These are phyloP conservation scores for Magnusiomyces tetraspermus DNA, from an alignment of 1,139 yeast genomes.

Conservation along the genomic window DNA sequence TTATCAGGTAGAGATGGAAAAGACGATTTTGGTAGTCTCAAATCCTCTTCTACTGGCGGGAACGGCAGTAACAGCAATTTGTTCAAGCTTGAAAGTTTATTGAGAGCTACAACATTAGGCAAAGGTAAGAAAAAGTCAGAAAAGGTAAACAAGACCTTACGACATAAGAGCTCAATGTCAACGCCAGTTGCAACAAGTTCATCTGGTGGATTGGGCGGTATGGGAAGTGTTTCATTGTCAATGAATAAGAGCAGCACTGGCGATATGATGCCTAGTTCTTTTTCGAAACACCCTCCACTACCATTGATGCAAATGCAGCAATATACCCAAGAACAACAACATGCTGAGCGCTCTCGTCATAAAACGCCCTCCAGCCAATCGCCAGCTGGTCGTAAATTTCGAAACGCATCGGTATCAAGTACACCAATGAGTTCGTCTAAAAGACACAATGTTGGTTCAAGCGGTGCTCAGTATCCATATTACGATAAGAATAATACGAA, in stretches of 20 bases:
- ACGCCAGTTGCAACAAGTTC: neutral
- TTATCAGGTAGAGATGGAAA: too few species aligned
- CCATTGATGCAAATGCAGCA: neutral
- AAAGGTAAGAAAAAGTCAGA: conserved; percentile 12
- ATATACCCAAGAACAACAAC: neutral
- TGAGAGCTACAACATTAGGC: conserved; percentile 13
- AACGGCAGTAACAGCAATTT: conserved; percentile 7
- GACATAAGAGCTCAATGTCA: neutral
- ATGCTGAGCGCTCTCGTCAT: neutral
- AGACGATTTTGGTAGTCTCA: too few species aligned
- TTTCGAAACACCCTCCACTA: neutral
- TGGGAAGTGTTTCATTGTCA: neutral
- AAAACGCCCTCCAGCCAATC: neutral
- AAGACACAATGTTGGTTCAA: neutral
- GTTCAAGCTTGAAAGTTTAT: conserved; percentile 12
- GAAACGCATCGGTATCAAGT: neutral
- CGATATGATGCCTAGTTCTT: neutral
- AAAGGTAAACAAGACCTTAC: neutral
- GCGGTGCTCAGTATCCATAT: neutral
- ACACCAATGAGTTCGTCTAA: neutral
- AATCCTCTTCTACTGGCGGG: too few species aligned
- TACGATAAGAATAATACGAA: too few species aligned
- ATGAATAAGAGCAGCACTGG: neutral
- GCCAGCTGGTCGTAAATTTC: neutral
- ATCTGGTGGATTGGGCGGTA: neutral